Conservation (phyloP, 345 rosid genomes). For the Aquilaria sinensis region DNA sequence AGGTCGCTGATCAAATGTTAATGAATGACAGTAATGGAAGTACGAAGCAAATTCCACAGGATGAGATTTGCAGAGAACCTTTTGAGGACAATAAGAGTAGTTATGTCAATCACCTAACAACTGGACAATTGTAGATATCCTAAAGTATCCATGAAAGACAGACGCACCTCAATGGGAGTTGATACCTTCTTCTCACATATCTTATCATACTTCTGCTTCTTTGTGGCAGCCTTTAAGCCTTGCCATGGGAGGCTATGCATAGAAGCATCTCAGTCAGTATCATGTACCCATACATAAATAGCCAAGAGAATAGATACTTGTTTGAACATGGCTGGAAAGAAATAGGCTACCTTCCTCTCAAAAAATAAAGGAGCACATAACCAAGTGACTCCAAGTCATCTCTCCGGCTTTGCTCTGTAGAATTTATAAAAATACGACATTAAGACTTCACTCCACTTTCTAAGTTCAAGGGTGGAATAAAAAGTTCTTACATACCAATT, state of each 20-base stretch:
- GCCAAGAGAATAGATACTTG: not conserved
- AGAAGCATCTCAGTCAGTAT: slow-evolving; percentile 15
- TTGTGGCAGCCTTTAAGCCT: slow-evolving; percentile 82
- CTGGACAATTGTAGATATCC: not conserved
- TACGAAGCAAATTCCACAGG: slow-evolving; percentile 90
- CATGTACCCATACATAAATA: slow-evolving; percentile 5
- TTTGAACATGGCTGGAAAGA: slow-evolving; percentile 3
- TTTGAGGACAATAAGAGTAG: not conserved
- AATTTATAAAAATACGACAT: slow-evolving; percentile 6
- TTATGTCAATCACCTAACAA: too few relatives aligned
- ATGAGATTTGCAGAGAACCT: slow-evolving; percentile 80
- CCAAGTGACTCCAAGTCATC: slow-evolving; percentile 71
- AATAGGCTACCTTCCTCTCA: slow-evolving; percentile 71
- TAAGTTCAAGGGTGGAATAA: not conserved
- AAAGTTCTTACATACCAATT: slow-evolving; percentile 44
- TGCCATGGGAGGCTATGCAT: slow-evolving; percentile 82
- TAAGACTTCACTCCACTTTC: not conserved
- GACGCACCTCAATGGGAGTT: slow-evolving; percentile 79
- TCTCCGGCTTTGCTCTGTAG: slow-evolving; percentile 62
- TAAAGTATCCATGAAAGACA: not conserved
- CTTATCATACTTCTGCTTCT: slow-evolving; percentile 86
- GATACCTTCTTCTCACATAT: slow-evolving; percentile 84
- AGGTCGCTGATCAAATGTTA: slow-evolving; percentile 86
- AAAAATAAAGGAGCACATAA: slow-evolving; percentile 56
- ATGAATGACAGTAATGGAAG: slow-evolving; percentile 82